These are phyloP conservation scores for Bonia amplexicaulis DNA, from an alignment of 176 grass and related monocot species.

Conservation along the genomic window DNA sequence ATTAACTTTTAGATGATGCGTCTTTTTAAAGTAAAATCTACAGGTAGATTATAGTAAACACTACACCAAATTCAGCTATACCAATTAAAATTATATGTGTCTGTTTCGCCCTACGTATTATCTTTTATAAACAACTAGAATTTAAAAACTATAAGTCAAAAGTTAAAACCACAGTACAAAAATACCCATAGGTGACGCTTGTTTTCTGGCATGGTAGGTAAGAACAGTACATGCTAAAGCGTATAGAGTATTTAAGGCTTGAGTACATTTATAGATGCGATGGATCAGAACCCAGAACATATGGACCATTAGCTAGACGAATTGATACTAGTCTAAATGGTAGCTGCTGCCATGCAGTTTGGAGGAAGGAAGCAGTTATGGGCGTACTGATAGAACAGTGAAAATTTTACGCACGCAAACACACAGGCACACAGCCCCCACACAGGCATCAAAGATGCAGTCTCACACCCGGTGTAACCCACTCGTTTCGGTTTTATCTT, in stretches of 20 bases:
- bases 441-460: conserved; percentile 12
- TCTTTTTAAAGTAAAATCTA: too few relatives aligned
- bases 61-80: too few relatives aligned
- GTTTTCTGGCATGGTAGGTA: too few relatives aligned
- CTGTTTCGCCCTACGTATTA: too few relatives aligned
- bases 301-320: conserved; percentile 16
- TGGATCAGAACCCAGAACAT: not conserved
- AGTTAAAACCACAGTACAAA: too few relatives aligned
- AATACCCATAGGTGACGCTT: too few relatives aligned
- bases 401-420: conserved; percentile 11
- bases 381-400: not conserved
- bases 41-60: too few relatives aligned
- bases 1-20: too few relatives aligned
- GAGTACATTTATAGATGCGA: not conserved
- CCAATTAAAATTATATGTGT: too few relatives aligned
- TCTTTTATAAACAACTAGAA: too few relatives aligned
- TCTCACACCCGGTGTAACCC: conserved; percentile 1
- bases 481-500: too few relatives aligned
- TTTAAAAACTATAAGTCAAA: too few relatives aligned
- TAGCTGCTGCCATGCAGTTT: conserved; percentile 27
- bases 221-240: not conserved
- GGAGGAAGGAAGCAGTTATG: conserved; percentile 18
- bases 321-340: conserved; percentile 52
- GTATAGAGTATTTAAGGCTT: not conserved
- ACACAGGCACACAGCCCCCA: not conserved